These are phyloP conservation scores for Penicillium sp. DNA, from an alignment of 2,329 filamentous ascomycete species.

Conservation along the genomic window DNA sequence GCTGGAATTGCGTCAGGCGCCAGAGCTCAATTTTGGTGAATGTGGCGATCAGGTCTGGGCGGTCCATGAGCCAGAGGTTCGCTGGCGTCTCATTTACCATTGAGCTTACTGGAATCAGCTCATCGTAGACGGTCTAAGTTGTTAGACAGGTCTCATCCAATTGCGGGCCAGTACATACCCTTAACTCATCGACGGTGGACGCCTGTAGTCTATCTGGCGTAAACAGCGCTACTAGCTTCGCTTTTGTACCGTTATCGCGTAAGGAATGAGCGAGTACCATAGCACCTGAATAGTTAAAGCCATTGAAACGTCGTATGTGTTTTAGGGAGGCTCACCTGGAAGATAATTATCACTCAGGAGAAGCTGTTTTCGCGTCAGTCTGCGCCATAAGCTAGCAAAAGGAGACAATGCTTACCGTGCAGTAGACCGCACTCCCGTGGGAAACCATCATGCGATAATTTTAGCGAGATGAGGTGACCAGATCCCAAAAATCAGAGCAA, in stretches of 20 bases:
- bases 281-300: constrained; percentile 60
- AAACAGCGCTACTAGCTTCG: constrained; percentile 79
- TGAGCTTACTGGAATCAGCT: constrained; percentile 77
- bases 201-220: constrained; percentile 74
- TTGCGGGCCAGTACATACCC: constrained; percentile 48
- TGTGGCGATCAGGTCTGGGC: constrained; percentile 81
- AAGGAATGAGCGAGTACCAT: constrained; percentile 92
- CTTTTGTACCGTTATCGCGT: constrained; percentile 80
- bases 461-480: background rate
- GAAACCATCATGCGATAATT: constrained; percentile 37
- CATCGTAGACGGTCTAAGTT: constrained; percentile 72
- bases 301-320: background rate
- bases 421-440: constrained; percentile 58
- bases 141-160: background rate
- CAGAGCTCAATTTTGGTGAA: constrained; percentile 97
- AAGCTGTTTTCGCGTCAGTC: constrained; percentile 57
- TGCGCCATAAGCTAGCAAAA: background rate
- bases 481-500: background rate
- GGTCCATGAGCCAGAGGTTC: constrained; percentile 89
- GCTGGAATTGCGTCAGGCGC: constrained; percentile 84
- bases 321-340: constrained; percentile 60
- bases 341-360: constrained; percentile 89
- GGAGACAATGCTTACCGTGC: constrained; percentile 51
- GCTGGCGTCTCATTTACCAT: constrained; percentile 72
- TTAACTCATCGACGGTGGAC: constrained; percentile 72